Conservation (phyloP, 2,329 filamentous ascomycete species). For the Aureobasidium sp. region DNA sequence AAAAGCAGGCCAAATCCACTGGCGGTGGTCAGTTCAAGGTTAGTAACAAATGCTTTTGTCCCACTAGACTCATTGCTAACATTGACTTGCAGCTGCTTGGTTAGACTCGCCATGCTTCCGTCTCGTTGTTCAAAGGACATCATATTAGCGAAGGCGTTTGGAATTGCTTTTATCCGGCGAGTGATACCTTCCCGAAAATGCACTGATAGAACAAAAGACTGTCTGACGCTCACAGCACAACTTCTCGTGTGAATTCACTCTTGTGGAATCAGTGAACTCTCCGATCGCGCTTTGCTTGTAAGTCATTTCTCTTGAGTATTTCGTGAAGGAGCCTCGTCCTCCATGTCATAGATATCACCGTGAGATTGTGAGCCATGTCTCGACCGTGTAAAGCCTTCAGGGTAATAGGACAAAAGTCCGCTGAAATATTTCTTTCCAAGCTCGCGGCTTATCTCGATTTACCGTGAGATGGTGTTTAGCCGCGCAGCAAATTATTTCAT, state of each 20-base stretch:
- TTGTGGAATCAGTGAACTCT: neutral
- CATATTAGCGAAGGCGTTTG: slow-evolving; percentile 8
- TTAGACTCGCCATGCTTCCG: neutral
- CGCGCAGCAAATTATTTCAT: neutral
- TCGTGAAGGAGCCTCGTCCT: neutral
- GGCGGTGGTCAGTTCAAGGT: slow-evolving; percentile 15
- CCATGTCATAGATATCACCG: neutral
- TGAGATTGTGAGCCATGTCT: neutral
- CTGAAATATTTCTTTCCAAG: neutral
- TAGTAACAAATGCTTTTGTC: neutral
- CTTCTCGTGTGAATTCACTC: neutral
- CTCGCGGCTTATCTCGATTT: neutral
- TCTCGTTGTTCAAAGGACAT: neutral
- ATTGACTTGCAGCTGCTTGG: slow-evolving; percentile 7
- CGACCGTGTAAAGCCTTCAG: neutral
- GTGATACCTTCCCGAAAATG: slow-evolving; percentile 1
- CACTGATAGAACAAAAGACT: neutral
- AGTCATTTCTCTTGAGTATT: neutral
- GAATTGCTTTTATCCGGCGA: slow-evolving; percentile 3
- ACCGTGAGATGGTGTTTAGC: neutral
- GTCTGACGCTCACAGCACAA: neutral
- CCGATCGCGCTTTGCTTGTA: neutral
- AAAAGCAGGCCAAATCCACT: slow-evolving; percentile 29
- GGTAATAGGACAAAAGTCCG: slow-evolving; percentile 1
- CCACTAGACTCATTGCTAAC: neutral